These are phyloP conservation scores for Starmerella roubikii DNA, from an alignment of 805 yeast species.

Conservation along the genomic window DNA sequence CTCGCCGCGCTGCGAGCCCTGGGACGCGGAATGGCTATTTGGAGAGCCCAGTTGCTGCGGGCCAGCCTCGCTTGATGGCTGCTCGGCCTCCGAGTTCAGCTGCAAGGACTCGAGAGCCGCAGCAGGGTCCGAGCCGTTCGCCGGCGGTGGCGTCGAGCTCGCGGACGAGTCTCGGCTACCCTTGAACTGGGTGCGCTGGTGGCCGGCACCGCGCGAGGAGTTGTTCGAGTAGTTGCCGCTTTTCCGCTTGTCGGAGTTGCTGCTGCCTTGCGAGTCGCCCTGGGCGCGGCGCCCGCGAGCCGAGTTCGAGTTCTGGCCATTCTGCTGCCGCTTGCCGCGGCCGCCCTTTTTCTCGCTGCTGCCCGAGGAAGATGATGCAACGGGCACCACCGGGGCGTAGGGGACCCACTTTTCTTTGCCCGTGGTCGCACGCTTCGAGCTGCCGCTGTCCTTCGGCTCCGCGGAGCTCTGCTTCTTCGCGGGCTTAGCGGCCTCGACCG, in stretches of 20 bases:
- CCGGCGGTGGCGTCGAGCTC: neutral
- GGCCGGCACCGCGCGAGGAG: conserved; percentile 7
- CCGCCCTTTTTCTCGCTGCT: neutral
- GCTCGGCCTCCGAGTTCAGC: no score
- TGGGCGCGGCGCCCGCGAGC: conserved; percentile 1
- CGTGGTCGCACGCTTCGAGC: conserved; percentile 18
- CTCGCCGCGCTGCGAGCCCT: neutral
- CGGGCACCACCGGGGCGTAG: conserved; percentile 19
- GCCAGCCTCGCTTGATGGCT: no score
- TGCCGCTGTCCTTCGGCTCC: conserved; percentile 4
- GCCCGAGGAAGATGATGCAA: conserved; percentile 5
- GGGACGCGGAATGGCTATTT: neutral
- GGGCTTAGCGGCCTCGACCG: conserved; percentile 9
- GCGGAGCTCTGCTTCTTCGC: conserved; percentile 7
- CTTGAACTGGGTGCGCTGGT: conserved; percentile 12
- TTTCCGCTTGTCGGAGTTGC: conserved; percentile 8
- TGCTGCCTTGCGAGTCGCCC: neutral
- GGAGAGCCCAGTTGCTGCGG: neutral
- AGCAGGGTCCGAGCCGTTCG: no score
- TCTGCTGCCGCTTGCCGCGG: conserved; percentile 6
- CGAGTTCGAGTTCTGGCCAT: neutral
- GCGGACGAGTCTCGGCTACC: neutral
- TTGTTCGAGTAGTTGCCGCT: neutral
- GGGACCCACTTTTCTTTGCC: conserved; percentile 41
- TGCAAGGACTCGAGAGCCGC: no score